Evolutionary conservation across 225 moss, liverwort and hornwort species (phyloP).

Genomic region (Marchantia paleacea): DNA sequence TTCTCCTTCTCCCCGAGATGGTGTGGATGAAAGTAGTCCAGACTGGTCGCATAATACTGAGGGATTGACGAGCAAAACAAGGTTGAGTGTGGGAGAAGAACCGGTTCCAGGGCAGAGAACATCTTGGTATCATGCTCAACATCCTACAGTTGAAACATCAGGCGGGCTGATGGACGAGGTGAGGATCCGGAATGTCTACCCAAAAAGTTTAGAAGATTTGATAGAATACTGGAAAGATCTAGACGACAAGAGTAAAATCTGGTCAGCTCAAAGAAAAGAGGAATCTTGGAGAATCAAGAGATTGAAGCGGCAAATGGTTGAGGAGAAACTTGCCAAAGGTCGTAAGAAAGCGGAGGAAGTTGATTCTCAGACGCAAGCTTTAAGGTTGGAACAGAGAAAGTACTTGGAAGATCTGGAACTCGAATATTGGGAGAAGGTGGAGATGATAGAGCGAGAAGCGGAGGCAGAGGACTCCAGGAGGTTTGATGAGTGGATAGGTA

Average conservation of each 20-base stretch:
- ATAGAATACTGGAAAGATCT: slow-evolving; percentile 34
- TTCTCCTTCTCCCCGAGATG: slow-evolving; percentile 15
- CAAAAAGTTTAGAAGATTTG: slow-evolving; percentile 12
- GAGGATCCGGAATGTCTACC: background rate
- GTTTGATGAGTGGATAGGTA: slow-evolving; percentile 23
- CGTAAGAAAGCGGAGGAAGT: slow-evolving; percentile 43
- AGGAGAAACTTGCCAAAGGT: slow-evolving; percentile 32
- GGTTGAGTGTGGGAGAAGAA: background rate
- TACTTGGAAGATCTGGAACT: slow-evolving; percentile 33
- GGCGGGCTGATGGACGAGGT: slow-evolving; percentile 6
- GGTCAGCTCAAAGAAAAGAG: slow-evolving; percentile 37
- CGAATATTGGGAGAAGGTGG: slow-evolving; percentile 40
- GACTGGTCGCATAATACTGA: slow-evolving; percentile 16
- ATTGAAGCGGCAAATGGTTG: slow-evolving; percentile 34
- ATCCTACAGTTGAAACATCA: background rate
- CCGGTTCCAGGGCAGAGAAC: slow-evolving; percentile 1
- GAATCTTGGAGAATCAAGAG: slow-evolving; percentile 34
- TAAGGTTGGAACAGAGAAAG: slow-evolving; percentile 33
- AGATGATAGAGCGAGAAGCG: slow-evolving; percentile 22
- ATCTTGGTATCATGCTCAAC: slow-evolving; percentile 5
- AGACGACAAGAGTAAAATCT: slow-evolving; percentile 30
- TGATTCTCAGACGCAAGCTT: slow-evolving; percentile 20
- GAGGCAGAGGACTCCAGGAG: slow-evolving; percentile 13
- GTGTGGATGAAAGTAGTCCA: slow-evolving; percentile 15
- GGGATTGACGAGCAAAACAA: slow-evolving; percentile 22